A percentile compares a stretch with the other conserved stretches of the same genome.
phyloP scores from a whole-genome alignment of 1,284 basidiomycete genomes.

The Rhizoctonia solani region DNA sequence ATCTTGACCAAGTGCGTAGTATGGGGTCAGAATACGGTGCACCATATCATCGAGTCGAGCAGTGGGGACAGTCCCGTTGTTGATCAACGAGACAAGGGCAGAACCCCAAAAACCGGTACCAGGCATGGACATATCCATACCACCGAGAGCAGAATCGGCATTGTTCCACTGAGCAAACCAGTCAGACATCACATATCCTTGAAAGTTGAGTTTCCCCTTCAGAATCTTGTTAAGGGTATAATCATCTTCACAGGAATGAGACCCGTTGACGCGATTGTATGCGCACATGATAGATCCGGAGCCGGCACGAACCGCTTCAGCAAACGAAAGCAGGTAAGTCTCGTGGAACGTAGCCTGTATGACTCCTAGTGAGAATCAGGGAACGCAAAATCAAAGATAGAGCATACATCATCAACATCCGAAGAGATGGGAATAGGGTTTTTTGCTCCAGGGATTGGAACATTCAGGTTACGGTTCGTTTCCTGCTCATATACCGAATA shows the following conservation, averaged over 20 bases:
- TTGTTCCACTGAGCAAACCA: too few relatives aligned
- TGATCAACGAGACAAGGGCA: constrained; percentile 66
- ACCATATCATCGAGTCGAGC: constrained; percentile 37
- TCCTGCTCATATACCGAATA: too few relatives aligned
- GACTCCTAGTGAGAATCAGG: too few relatives aligned
- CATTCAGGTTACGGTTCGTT: too few relatives aligned
- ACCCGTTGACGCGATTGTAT: constrained; percentile 35
- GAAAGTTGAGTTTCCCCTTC: constrained; percentile 9
- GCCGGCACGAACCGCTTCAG: too few relatives aligned
- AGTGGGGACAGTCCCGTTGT: constrained; percentile 66
- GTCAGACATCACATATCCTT: too few relatives aligned
- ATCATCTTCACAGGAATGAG: constrained; percentile 35
- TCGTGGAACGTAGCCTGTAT: too few relatives aligned
- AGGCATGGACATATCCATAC: constrained; percentile 39
- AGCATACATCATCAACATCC: too few relatives aligned
- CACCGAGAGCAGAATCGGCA: constrained; percentile 48
- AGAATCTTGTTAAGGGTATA: constrained; percentile 23
- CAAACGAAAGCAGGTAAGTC: too few relatives aligned
- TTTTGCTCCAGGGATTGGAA: too few relatives aligned
- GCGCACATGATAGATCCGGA: constrained; percentile 7
- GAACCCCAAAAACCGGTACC: constrained; percentile 57
- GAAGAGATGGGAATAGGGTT: too few relatives aligned
- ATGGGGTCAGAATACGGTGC: constrained; percentile 46
- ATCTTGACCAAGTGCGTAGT: constrained; percentile 45
- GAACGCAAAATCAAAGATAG: too few relatives aligned